Base-by-base conservation (phyloP, 1,284 basidiomycete species). In the Naganishia liquefaciens region DNA sequence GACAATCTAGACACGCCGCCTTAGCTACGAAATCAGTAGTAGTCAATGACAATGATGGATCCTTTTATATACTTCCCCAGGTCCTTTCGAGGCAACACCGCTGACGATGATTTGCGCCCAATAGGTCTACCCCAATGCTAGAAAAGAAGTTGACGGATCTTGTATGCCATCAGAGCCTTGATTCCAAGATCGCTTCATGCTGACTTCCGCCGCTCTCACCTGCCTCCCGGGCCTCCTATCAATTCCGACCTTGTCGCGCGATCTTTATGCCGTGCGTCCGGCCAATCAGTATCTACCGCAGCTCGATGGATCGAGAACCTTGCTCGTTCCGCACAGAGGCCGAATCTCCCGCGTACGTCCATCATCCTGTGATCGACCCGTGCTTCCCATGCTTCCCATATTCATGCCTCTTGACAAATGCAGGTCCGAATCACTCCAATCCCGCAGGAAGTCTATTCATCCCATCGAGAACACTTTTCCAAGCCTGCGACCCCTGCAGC, bases 321-420 rank as follows among this genome's bases (percentile, higher is more conserved):
- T 91, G 5, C 81, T 90, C 0, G 86, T 90, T 1, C 87, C 88
- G 0, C 84, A 87, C 71, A 79, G 83, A 37, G 84, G 86, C 37
- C 75, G 82, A 17, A 78, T 90, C 13, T 83, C 86, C 10, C 86
- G 85, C 80, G 86, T 85, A 54, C 55, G 81, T 71, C n/a, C 25
- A 23, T 4, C 23, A 15, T 28, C 39, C 37, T 25, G 1, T 15
- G 3, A 6, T 17, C 9, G 54, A 10, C 13, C 11, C 25, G 40
- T 43, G 21, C 27, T 42, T 10, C 2, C 30, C 51, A 33, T 37
- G 2, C 9, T 4, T 13, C 4, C 33, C 13, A 37, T 7, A 37
- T 7, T 37, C 33, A 37, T 13, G 4, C 2, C 10, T 44, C 7
- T 19, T 23, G 6, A 23, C 23, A 17, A 30, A 11, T 15, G 28